Evolutionary conservation across 352 stramenopile species (phyloP), one percentile per base, ranked within the genome.

Genomic region (Phytophthora idaei): DNA sequence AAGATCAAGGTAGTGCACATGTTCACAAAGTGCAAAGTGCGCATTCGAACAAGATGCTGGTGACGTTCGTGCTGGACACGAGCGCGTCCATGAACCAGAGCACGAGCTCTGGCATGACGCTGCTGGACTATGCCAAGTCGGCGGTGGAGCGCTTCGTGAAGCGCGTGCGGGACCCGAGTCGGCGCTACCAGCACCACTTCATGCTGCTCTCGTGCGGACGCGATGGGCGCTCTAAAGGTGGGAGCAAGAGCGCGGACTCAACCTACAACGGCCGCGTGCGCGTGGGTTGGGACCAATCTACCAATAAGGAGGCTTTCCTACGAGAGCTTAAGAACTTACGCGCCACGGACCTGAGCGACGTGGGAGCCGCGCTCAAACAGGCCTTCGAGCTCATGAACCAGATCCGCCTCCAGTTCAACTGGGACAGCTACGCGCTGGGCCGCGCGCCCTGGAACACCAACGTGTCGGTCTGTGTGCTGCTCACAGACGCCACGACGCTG

Each of bases 31-130:
- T 37, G 32, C 32, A 12, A 37, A 37, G 8, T 37, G 8, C 32
- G 32, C 6, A 12, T 37, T 49, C n/a, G 17, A 28, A 37, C 46
- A 64, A 32, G 32, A 96, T 96, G 89, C 74, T 96, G 17, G 87
- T 96, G 74, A 94, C 86, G 70, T 96, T 96, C 73, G 87, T 96
- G 70, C 82, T 96, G 67, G 89, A 96, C 77, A 96, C 89, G 73
- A 92, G 81, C 61, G 89, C 87, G 80, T 96, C 89, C 48, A 96
- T 96, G 89, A 94, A 93, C 71, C 89, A 96, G 83, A 90, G 80
- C 65, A 94, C 87, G 46, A 92, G 76, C 76, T 91, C 79, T 55
- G 89, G 89, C 55, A 96, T 96, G 89, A 94, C 89, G 63, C 76
- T 96, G 61, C 74, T 96, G 51, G 89, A 96, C 74, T 94, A 89